Conservation (phyloP, 805 yeast genomes). For the Barnettozyma californica region DNA sequence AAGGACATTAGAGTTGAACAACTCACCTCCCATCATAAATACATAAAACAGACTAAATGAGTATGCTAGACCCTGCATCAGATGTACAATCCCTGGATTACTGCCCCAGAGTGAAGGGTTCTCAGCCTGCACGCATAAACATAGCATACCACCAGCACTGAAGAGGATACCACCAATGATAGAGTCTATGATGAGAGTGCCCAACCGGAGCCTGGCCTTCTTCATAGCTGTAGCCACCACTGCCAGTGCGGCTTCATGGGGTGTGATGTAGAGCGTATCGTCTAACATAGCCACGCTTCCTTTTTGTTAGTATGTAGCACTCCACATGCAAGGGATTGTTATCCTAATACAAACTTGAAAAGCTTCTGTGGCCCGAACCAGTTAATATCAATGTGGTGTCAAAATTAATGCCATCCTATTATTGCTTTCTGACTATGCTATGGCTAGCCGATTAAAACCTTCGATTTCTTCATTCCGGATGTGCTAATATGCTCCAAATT, state of each 20-base stretch:
- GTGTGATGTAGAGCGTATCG: slow-evolving; percentile 58
- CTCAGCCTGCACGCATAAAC: slow-evolving; percentile 48
- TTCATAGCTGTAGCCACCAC: slow-evolving; percentile 85
- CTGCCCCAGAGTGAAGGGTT: slow-evolving; percentile 35
- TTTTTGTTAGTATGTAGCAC: no score
- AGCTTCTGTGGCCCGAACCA: no score
- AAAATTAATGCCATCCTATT: no score
- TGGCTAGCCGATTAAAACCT: no score
- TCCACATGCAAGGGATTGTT: no score
- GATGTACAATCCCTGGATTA: slow-evolving; percentile 48
- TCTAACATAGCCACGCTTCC: no score
- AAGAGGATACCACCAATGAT: slow-evolving; percentile 67
- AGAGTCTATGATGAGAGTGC: slow-evolving; percentile 57
- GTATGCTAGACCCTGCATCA: slow-evolving; percentile 57
- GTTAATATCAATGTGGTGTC: no score
- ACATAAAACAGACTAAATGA: slow-evolving; percentile 75
- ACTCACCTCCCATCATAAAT: slow-evolving; percentile 67
- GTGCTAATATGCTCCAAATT: no score
- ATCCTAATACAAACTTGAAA: no score
- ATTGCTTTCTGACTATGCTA: no score
- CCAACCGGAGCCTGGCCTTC: slow-evolving; percentile 61
- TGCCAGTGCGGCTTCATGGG: slow-evolving; percentile 79
- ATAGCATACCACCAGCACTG: slow-evolving; percentile 69
- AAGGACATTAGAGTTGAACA: slow-evolving; percentile 69
- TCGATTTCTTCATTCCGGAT: no score